Evolutionary conservation across 306 rosid genomes (phyloP).

Genomic region (Gastrolobium bilobum): DNA sequence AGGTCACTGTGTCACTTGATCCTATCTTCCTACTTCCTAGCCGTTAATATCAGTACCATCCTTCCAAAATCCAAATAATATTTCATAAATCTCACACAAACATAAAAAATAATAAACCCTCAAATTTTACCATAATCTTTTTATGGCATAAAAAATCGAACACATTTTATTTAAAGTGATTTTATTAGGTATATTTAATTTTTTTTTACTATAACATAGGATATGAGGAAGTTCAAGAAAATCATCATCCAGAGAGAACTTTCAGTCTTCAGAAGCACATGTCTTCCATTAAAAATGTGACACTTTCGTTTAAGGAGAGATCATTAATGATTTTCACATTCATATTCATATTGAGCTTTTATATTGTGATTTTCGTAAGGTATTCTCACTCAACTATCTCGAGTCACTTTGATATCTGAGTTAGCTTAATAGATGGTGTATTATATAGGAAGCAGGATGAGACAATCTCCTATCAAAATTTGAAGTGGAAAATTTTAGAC

Average conservation of each 20-base stretch:
- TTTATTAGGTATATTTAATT: background rate
- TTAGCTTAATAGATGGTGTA: too few relatives aligned
- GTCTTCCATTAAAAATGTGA: too few relatives aligned
- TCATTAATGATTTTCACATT: background rate
- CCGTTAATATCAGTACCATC: background rate
- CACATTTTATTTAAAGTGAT: background rate
- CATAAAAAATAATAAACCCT: too few relatives aligned
- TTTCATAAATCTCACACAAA: too few relatives aligned
- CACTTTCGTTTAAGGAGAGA: background rate
- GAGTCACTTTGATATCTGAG: too few relatives aligned
- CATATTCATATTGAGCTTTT: background rate
- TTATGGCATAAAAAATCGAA: background rate
- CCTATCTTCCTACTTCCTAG: background rate
- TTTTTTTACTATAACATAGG: slow-evolving; percentile 1
- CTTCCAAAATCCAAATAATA: background rate
- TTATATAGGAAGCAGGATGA: too few relatives aligned
- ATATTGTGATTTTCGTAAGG: too few relatives aligned
- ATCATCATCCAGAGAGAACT: background rate
- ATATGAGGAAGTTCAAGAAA: background rate
- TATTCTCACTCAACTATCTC: too few relatives aligned
- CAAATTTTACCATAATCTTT: background rate
- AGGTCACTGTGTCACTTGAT: background rate
- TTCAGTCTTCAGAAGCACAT: too few relatives aligned
- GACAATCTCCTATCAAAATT: too few relatives aligned
- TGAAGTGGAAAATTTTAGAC: too few relatives aligned